Base-by-base conservation (phyloP, 306 rosid genomes). In the Cucumis cinereus region DNA sequence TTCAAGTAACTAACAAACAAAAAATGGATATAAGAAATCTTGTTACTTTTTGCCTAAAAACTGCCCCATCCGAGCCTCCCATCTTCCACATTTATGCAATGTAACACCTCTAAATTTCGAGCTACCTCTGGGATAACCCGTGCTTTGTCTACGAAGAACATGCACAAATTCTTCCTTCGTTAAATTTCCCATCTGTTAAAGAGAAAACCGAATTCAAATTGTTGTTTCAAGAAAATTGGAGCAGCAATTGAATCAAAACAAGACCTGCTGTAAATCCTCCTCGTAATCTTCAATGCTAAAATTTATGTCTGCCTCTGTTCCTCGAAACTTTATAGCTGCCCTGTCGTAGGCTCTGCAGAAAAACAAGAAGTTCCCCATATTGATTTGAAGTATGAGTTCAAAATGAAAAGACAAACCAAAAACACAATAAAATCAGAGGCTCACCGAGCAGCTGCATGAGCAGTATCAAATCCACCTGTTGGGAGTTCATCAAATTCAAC, bases 401-500 rank as follows among this genome's bases (percentile, higher is more conserved):
- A 67, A 19, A 67, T 41, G 54, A 57, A 57, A 56, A 56, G 13
- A 38, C 20, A 57, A 36, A 58, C 19, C 9, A 36, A 59, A 35
- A 45, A 49, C 22, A 33, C 1, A 35, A 7, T 2, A 43, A 8
- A 45, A 77, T 77, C 36, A 23, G 75, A 45, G 19, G 83, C 93
- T 90, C 82, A 94, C 99, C 99, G 96, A 70, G 99, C 99, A 90
- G 99, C 99, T 70, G 99, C 96, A 94, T 94, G 99, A 78, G 99
- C 99, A 22, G 97, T 94, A 90, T 94, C 99, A 86, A 94, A 94
- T 83, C 99, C 99, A 82, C 99, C 99, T 94, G 75, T 43, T 61
- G 22, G 36, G 55, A 11, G 30, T 22, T 74, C 14, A 17, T 55
- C 53, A 47, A 61, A n/a, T 35, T 75, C 26, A 75, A 35, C 49